Evolutionary conservation across 331 rosid species (phyloP), one percentile per base, ranked within the genome.

Genomic region (Telfairia occidentalis): DNA sequence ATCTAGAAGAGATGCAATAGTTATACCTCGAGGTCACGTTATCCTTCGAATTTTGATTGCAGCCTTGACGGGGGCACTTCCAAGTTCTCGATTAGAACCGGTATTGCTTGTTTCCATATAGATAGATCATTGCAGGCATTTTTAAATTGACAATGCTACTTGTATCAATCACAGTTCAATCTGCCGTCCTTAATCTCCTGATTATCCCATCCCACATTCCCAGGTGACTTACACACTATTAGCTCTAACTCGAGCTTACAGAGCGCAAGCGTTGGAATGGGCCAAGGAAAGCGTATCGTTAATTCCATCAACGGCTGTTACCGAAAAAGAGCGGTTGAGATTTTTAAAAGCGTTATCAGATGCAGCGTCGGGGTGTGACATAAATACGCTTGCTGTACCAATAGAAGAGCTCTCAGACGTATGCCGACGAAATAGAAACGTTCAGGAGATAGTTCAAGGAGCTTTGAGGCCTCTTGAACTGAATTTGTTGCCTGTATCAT

Each of bases 391-490:
- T 26, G 76, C 80, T 55, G 64, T 86, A 82, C 92, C 89, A 23
- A 81, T 87, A 21, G 96, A 96, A 81, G 99, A 96, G 81, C 84
- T 96, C 52, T 84, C 97, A 2, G 97, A 96, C 61, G 97, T 96
- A 77, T 92, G 97, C 77, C 97, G 99, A 3, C 90, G 97, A 4
- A 96, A 96, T 77, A 81, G 97, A 74, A 91, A 92, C 35, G 97
- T 96, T 80, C 95, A 86, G 81, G 99, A 96, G 90, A 92, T 96
- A 61, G 99, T 96, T 83, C 99, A 96, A 84, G 96, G 92, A 42
- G 96, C 97, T 73, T 83, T 95, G 89, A 92, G 97, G 89, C 97
- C 96, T 21, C 89, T 78, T 29, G 98, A 88, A 84, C 83, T 91
- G 87, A 91, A 84, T 76, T 45, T 82, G 84, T 80, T 64, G 74